phyloP scores from a whole-genome alignment of 2,329 filamentous ascomycete species.

The Aureobasidium lini region DNA sequence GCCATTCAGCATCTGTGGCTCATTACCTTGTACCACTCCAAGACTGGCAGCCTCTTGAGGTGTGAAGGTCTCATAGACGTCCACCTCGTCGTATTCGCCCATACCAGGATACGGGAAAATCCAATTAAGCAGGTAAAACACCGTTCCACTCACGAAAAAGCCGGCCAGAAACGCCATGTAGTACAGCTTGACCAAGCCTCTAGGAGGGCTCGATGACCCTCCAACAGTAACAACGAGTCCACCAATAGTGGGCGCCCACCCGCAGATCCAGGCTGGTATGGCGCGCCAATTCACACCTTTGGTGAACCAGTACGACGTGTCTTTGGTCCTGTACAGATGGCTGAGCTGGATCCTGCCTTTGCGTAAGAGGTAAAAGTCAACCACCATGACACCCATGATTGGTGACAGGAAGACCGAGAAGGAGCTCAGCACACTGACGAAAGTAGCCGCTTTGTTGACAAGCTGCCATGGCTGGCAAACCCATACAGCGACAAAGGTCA shows the following conservation, averaged over 20 bases:
- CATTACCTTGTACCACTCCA: constrained; percentile 29
- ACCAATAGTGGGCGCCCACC: constrained; percentile 38
- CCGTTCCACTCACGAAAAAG: constrained; percentile 11
- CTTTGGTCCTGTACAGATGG: constrained; percentile 29
- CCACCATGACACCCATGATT: constrained; percentile 33
- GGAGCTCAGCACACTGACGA: constrained; percentile 33
- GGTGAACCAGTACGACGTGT: constrained; percentile 38
- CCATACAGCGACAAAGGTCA: constrained; percentile 30
- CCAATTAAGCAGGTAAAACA: constrained; percentile 26
- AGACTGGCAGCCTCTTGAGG: constrained; percentile 34
- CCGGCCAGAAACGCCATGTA: constrained; percentile 43
- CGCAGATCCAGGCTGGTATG: constrained; percentile 37
- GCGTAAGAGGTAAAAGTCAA: constrained; percentile 32
- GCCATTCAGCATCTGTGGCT: neutral
- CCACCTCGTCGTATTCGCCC: constrained; percentile 38
- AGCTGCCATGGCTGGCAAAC: constrained; percentile 32
- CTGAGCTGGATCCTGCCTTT: constrained; percentile 29
- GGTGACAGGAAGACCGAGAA: constrained; percentile 37
- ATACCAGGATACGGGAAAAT: constrained; percentile 34
- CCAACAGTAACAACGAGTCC: constrained; percentile 33
- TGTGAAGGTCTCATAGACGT: constrained; percentile 41
- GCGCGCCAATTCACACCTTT: constrained; percentile 39
- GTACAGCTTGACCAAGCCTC: constrained; percentile 37
- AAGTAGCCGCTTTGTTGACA: constrained; percentile 30
- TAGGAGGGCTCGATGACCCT: constrained; percentile 28